Conservation (phyloP, 2,329 filamentous ascomycete genomes). For the Botrytis sinoallii region DNA sequence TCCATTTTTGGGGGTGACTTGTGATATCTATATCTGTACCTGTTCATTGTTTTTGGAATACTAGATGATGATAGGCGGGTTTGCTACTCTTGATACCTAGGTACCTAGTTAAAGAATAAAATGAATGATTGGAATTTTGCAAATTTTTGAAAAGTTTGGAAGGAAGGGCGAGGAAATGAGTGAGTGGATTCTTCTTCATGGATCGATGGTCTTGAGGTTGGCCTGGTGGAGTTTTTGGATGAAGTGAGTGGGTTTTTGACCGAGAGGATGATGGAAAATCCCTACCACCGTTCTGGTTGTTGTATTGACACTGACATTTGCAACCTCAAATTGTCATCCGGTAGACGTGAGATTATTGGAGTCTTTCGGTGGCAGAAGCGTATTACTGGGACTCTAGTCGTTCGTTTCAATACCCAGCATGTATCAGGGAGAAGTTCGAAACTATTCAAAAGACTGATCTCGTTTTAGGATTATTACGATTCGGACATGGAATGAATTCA, state of each 20-base stretch:
- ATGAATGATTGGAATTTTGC: neutral
- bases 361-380: neutral
- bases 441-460: neutral
- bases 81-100: neutral
- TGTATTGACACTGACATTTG: neutral
- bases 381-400: neutral
- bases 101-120: neutral
- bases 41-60: neutral
- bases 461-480: no score
- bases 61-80: neutral
- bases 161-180: neutral
- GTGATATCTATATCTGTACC: neutral
- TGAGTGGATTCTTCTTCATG: neutral
- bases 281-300: neutral
- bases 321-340: neutral
- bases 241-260: neutral
- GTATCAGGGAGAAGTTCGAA: neutral
- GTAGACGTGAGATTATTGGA: neutral
- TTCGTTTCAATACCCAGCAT: neutral
- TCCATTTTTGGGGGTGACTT: neutral
- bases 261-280: neutral
- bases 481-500: no score
- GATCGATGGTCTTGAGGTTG: neutral
- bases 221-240: neutral
- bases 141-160: neutral